Conservation (phyloP, 768 basidiomycete species). For the Mycena maculata region DNA sequence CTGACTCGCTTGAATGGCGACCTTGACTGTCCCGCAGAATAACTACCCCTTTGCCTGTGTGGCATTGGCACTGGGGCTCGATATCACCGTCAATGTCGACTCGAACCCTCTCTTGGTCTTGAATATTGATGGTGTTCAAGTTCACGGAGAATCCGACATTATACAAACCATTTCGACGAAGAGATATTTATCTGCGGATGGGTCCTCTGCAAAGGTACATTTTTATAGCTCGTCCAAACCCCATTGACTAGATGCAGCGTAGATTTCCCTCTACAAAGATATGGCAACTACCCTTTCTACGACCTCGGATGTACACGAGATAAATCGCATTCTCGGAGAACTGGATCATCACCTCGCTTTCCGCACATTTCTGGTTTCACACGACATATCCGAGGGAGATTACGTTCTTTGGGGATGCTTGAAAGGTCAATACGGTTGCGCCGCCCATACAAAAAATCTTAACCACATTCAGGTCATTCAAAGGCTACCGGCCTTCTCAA, state of each 20-base stretch:
- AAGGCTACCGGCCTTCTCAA: constrained; percentile 86
- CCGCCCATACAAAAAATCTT: background rate
- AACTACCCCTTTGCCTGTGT: constrained; percentile 9
- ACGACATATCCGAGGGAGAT: constrained; percentile 81
- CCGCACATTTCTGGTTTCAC: constrained; percentile 84
- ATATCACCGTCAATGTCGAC: background rate
- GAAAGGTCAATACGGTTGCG: constrained; percentile 62
- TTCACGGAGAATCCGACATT: background rate
- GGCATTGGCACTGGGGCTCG: background rate
- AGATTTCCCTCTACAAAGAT: background rate
- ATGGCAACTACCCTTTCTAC: background rate
- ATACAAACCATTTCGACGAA: background rate
- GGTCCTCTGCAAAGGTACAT: background rate
- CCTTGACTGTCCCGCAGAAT: background rate
- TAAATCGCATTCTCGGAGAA: background rate
- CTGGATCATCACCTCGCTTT: constrained; percentile 86
- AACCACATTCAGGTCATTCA: constrained; percentile 64
- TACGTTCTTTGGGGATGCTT: constrained; percentile 88
- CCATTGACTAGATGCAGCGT: background rate
- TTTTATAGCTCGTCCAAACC: background rate
- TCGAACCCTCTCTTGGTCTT: background rate
- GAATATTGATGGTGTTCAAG: background rate
- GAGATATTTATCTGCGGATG: background rate
- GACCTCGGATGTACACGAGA: background rate
- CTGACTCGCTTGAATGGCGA: background rate